Percentiles rank a stretch among this genome's conserved stretches.
These are phyloP conservation scores for Linderniella brevidens DNA, from an alignment of 257 asterid genomes.

Conservation along the genomic window DNA sequence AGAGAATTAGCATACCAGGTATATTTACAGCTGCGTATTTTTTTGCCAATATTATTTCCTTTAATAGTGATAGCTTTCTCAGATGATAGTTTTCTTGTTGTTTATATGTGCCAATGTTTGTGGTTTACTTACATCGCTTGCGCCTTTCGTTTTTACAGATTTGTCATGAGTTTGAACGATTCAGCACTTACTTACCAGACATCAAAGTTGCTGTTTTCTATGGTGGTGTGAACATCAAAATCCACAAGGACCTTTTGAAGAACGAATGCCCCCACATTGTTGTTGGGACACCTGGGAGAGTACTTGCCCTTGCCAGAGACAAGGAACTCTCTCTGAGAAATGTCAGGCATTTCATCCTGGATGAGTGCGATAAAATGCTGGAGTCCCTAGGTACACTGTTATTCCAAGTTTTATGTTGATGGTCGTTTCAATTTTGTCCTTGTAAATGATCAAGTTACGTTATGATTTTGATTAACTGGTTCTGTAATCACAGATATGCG, in stretches of 20 bases:
- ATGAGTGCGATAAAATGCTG: conserved; percentile 6
- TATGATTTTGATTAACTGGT: no score
- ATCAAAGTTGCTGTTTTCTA: conserved; percentile 8
- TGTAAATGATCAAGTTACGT: neutral
- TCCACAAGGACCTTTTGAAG: conserved; percentile 6
- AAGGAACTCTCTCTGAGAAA: neutral
- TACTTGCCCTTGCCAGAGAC: conserved; percentile 5
- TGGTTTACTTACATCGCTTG: neutral
- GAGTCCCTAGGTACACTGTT: neutral
- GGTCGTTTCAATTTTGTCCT: neutral
- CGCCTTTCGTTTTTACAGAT: neutral
- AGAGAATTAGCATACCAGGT: conserved; percentile 7
- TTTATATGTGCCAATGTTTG: no score
- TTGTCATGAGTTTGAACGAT: conserved; percentile 5
- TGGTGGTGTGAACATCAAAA: conserved; percentile 5
- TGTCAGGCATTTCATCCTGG: conserved; percentile 7
- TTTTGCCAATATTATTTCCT: neutral
- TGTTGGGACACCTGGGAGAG: conserved; percentile 3
- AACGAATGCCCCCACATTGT: conserved; percentile 7
- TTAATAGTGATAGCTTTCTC: no score
- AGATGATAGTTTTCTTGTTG: no score
- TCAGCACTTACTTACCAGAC: conserved; percentile 5
- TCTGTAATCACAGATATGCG: no score
- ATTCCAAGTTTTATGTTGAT: neutral
- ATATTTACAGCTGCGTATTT: neutral